Evolutionary conservation across 2,329 filamentous ascomycete genomes (phyloP).

Genomic region (Scedosporium boydii): DNA sequence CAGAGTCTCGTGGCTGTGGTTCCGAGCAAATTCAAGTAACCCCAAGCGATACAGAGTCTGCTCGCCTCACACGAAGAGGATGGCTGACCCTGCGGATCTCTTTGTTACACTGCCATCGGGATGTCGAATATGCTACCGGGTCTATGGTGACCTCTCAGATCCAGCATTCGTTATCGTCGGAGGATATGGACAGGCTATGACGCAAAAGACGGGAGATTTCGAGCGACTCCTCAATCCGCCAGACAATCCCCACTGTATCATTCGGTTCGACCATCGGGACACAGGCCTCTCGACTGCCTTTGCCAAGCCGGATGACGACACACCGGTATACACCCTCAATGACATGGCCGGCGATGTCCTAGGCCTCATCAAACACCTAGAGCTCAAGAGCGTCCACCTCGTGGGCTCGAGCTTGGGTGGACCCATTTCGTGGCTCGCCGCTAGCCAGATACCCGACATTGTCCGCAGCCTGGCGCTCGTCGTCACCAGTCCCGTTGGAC

Average conservation of each 20-base stretch:
- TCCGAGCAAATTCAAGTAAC: too few species aligned
- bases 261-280: too few species aligned
- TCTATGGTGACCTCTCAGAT: constrained; percentile 15
- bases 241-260: neutral
- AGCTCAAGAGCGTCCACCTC: constrained; percentile 15
- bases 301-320: constrained; percentile 9
- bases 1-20: too few species aligned
- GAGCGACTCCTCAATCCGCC: constrained; percentile 12
- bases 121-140: constrained; percentile 20
- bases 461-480: constrained; percentile 16
- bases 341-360: constrained; percentile 19
- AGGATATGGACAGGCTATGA: constrained; percentile 14
- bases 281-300: constrained; percentile 9
- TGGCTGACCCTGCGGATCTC: constrained; percentile 11
- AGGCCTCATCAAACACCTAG: constrained; percentile 16
- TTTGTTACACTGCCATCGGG: constrained; percentile 16
- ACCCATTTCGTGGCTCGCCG: constrained; percentile 14
- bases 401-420: constrained; percentile 19
- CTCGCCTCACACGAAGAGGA: neutral
- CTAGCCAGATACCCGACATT: constrained; percentile 11
- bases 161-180: constrained; percentile 11
- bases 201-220: constrained; percentile 14
- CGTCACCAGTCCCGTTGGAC: constrained; percentile 14
- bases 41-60: too few species aligned
- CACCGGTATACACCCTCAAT: constrained; percentile 14